Evolutionary conservation across 345 rosid genomes (phyloP), one percentile per base, ranked within the genome.

Genomic region (Erodium maritimum): DNA sequence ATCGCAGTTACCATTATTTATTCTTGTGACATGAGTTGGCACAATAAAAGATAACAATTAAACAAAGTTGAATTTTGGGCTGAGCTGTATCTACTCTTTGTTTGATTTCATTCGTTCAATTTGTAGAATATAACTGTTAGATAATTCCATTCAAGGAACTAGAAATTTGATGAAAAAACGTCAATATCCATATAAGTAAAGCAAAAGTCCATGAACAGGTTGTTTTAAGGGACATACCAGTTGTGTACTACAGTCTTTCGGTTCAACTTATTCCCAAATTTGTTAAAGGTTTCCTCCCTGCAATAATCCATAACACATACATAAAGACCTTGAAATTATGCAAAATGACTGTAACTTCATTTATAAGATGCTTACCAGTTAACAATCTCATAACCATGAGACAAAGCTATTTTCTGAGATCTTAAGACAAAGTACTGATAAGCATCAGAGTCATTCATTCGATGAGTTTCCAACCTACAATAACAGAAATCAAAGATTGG

Each of bases 271-370:
- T 55, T 14, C 55, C 88, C 80, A 55, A 86, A 86, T 70, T 72
- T 61, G 71, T 80, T 86, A 81, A 86, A 86, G 6, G 95, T 86
- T 75, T 86, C 95, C 69, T 86, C 95, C 95, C 90, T 86, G 83
- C 51, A 29, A 68, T 58, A 7, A n/a, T 42, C 17, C 48, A 58
- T 59, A 69, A 17, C 23, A 51, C 21, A 51, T 51, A 19, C 37
- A 67, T 5, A 17, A 61, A 45, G 57, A 62, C 19, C 3, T 21
- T 55, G 66, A n/a, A 54, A 5, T 23, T 50, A n/a, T 0, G n/a
- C 50, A 54, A n/a, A 33, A 21, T 19, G 20, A 46, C 8, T 23
- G 51, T 48, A 52, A 7, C 17, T 23, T 56, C 25, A 33, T 45
- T 23, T 37, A 45, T 17, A 53, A 52, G 48, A 45, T 52, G 42